Percentiles rank a stretch among this genome's conserved stretches.
phyloP scores from a whole-genome alignment of 2,329 filamentous ascomycete genomes.

The Pleomassaria siparia region DNA sequence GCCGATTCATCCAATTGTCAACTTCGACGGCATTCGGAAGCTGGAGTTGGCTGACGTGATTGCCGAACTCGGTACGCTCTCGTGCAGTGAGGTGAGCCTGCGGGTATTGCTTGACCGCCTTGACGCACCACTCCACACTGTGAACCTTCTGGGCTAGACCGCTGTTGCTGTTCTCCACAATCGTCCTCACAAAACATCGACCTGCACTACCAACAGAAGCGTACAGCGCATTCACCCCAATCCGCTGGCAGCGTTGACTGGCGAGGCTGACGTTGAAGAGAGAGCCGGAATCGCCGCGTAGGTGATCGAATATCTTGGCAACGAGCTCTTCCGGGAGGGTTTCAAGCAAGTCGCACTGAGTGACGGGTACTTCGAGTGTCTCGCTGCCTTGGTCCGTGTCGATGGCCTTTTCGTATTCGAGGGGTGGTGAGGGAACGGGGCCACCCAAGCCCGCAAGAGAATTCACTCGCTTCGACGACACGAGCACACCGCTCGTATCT shows the following conservation, averaged over 20 bases:
- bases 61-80: not conserved
- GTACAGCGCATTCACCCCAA: slow-evolving; percentile 7
- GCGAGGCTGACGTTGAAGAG: slow-evolving; percentile 4
- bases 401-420: no score
- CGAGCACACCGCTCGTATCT: no score
- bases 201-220: not conserved
- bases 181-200: not conserved
- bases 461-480: no score
- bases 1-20: not conserved
- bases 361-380: no score
- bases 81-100: not conserved
- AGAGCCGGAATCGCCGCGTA: not conserved
- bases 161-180: not conserved
- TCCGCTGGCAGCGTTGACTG: slow-evolving; percentile 7
- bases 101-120: not conserved
- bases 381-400: no score
- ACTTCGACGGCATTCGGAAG: not conserved
- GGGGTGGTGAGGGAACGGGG: no score
- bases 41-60: not conserved
- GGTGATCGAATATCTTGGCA: not conserved
- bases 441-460: no score
- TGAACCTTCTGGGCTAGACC: not conserved
- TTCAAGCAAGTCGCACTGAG: no score
- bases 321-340: no score
- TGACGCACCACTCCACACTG: not conserved